Evolutionary conservation across 129 eudicot species (phyloP).

Genomic region (Artemisia annua): DNA sequence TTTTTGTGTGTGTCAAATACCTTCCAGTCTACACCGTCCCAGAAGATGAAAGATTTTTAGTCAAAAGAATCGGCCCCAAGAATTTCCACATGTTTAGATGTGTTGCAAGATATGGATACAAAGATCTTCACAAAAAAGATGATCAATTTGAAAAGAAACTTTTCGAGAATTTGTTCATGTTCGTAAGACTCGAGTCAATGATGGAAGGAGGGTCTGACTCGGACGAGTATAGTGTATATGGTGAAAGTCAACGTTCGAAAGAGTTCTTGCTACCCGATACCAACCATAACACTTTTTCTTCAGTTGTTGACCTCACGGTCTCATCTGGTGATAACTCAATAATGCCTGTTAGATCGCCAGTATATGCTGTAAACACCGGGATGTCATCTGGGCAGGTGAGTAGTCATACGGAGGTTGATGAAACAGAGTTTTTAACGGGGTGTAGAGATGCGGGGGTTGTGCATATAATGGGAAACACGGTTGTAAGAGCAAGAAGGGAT

Average conservation of each 20-base stretch:
- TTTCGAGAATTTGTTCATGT: constrained; percentile 65
- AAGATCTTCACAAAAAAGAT: constrained; percentile 89
- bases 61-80: constrained; percentile 91
- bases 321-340: constrained; percentile 69
- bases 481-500: constrained; percentile 71
- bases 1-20: constrained; percentile 89
- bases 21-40: constrained; percentile 89
- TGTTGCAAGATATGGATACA: constrained; percentile 93
- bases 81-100: constrained; percentile 92
- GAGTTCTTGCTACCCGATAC: constrained; percentile 39
- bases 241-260: constrained; percentile 52
- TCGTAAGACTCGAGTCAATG: constrained; percentile 91
- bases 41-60: constrained; percentile 78
- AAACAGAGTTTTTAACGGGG: constrained; percentile 63
- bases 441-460: constrained; percentile 94
- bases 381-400: constrained; percentile 62
- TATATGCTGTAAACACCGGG: constrained; percentile 23
- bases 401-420: constrained; percentile 66
- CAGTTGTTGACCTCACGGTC: constrained; percentile 47
- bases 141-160: constrained; percentile 84
- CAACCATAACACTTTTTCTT: constrained; percentile 32
- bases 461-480: constrained; percentile 88
- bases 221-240: constrained; percentile 74
- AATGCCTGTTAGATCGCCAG: constrained; percentile 53
- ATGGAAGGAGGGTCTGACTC: constrained; percentile 97